Percentiles rank a stretch among this genome's conserved stretches.
Conservation (phyloP, 2,329 filamentous ascomycete species). For the Aspergillus proliferans region DNA sequence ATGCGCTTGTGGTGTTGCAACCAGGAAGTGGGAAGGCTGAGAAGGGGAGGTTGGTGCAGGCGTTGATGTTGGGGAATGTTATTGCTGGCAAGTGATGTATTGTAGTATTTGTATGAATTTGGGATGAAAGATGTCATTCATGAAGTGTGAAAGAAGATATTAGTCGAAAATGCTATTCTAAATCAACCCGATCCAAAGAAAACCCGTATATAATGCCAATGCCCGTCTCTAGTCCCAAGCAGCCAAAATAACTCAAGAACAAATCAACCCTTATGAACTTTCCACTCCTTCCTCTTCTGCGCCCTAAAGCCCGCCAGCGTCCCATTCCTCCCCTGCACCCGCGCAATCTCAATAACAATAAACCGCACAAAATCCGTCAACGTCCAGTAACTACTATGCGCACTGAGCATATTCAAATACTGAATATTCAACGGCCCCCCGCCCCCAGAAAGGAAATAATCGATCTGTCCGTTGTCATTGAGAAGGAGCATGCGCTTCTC, state of each 20-base stretch:
- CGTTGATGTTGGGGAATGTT: conserved; percentile 66
- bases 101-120: no score
- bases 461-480: conserved; percentile 95
- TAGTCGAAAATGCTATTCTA: no score
- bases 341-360: conserved; percentile 79
- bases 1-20: conserved; percentile 66
- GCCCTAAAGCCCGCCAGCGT: conserved; percentile 51
- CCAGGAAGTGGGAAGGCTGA: conserved; percentile 49
- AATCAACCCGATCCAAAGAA: no score
- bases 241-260: background rate
- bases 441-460: conserved; percentile 78
- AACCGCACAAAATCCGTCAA: conserved; percentile 83
- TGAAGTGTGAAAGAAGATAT: no score
- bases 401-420: conserved; percentile 93
- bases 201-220: background rate
- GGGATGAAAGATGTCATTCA: no score
- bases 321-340: conserved; percentile 60
- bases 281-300: conserved; percentile 46
- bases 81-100: conserved; percentile 14
- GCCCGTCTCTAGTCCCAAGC: background rate
- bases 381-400: conserved; percentile 91
- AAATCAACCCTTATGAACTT: conserved; percentile 34
- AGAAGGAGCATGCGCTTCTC: conserved; percentile 81
- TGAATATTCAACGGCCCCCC: conserved; percentile 88
- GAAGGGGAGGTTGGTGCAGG: conserved; percentile 67